Base-by-base conservation (phyloP, 2,329 filamentous ascomycete species). In the Fusarium sp. region DNA sequence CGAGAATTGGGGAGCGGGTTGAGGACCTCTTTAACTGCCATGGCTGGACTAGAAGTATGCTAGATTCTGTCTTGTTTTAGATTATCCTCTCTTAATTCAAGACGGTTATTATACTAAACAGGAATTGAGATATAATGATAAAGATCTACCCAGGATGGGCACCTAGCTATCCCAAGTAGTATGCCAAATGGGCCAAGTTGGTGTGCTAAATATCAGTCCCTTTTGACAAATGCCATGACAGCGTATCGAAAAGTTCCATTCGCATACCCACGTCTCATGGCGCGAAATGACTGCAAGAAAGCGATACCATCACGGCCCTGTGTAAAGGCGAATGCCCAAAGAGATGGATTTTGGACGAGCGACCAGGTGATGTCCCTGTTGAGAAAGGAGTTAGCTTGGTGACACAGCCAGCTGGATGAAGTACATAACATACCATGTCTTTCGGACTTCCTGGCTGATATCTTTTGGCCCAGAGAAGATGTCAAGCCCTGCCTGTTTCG, bases 341-440 rank as follows among this genome's bases (percentile, higher is more conserved):
- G 81, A 3, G 85, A 83, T 0, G 87, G 86, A 25, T 85, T 88
- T 65, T 88, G 86, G 14, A 89, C 82, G 9, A 89, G 79, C 7
- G 82, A 81, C 86, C 86, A 88, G 14, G 86, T 87, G n/a, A 89
- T 87, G 68, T 89, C 87, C 86, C 86, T 89, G 23, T 9, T 3
- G 50, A 2, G 13, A 2, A 34, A 11, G 8, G 27, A 40, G 40
- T 65, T 33, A 69, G 61, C 5, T 8, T 20, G 20, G 13, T 16
- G 10, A n/a, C 10, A 25, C 4, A 1, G 13, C 9, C 6, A 10
- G 8, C 6, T n/a, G n/a, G 4, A 27, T 11, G 40, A 29, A 11
- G 7, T 42, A 74, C 82, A 73, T 74, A 88, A 74, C 82, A 73
- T 74, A 88, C 87, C 87, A 89, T 16, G 87, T 89, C 76, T 86